Conservation (phyloP, 306 rosid species). For the Casuarina cunninghamiana region DNA sequence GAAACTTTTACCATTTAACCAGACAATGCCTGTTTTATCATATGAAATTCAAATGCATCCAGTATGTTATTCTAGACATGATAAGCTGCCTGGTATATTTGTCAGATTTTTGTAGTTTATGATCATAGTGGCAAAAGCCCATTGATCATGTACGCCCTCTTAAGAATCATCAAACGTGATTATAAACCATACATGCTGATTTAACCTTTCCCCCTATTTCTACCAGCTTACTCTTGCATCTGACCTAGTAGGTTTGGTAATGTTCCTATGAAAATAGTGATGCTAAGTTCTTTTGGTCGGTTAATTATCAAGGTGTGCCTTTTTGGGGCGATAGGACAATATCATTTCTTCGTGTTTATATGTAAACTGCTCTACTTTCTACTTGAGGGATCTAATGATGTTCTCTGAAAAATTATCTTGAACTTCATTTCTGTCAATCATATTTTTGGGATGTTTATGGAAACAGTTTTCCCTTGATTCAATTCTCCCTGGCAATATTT, state of each 20-base stretch:
- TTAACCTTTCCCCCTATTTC: too few species aligned
- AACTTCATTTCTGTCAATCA: too few species aligned
- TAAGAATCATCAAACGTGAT: background rate
- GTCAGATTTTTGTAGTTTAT: background rate
- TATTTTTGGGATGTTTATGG: constrained; percentile 7
- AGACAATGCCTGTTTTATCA: too few species aligned
- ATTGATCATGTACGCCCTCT: background rate
- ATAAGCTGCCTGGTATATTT: background rate
- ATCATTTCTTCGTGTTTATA: background rate
- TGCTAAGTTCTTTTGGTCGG: background rate
- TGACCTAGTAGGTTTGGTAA: too few species aligned
- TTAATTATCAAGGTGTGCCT: background rate
- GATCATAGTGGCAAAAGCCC: background rate
- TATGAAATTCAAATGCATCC: too few species aligned
- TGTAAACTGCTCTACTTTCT: background rate
- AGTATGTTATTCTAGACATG: too few species aligned
- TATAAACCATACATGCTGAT: background rate
- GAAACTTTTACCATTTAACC: too few species aligned
- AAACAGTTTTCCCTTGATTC: constrained; percentile 49
- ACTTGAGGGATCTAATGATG: background rate
- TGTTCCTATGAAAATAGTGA: background rate
- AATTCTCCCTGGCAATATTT: constrained; percentile 26
- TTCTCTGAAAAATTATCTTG: too few species aligned
- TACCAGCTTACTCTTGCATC: too few species aligned
- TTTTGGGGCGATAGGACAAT: background rate